Percentiles rank a stretch among this genome's conserved stretches.
phyloP scores from a whole-genome alignment of 257 asterid species.

The Rhazya stricta region DNA sequence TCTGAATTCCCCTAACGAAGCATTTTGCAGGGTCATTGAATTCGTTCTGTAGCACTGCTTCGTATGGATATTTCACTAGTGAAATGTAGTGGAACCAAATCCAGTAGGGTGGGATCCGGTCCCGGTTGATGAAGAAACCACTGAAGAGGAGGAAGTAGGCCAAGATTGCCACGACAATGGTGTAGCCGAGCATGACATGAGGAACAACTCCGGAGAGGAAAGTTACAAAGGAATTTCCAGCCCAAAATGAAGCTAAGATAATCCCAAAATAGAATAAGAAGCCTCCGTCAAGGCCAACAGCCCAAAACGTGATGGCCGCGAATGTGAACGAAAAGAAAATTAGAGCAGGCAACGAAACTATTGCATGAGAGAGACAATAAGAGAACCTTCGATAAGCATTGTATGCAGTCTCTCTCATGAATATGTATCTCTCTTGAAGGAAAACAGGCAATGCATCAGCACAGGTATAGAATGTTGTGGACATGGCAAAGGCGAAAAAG shows the following conservation, averaged over 20 bases:
- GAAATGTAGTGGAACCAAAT: constrained; percentile 87
- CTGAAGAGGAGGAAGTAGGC: constrained; percentile 72
- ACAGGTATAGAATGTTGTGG: constrained; percentile 38
- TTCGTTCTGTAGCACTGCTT: constrained; percentile 70
- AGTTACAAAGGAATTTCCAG: constrained; percentile 73
- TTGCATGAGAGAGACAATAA: constrained; percentile 32
- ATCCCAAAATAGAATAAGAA: constrained; percentile 43
- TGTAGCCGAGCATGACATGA: constrained; percentile 77
- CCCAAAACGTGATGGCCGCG: constrained; percentile 35
- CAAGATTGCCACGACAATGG: constrained; percentile 58
- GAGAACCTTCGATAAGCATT: constrained; percentile 39
- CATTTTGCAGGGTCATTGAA: constrained; percentile 57
- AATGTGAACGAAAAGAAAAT: constrained; percentile 25
- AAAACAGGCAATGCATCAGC: constrained; percentile 39
- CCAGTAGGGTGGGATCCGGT: constrained; percentile 74
- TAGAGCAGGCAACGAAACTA: constrained; percentile 33
- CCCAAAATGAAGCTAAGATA: constrained; percentile 70
- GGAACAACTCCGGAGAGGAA: constrained; percentile 77
- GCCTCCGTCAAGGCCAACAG: constrained; percentile 39
- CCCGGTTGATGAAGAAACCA: constrained; percentile 74
- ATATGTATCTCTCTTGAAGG: constrained; percentile 37
- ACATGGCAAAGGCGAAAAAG: constrained; percentile 37
- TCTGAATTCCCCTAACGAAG: constrained; percentile 57
- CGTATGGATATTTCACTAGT: constrained; percentile 70
- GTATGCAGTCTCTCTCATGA: constrained; percentile 44